Evolutionary conservation across 257 asterid genomes (phyloP), one percentile per base, ranked within the genome.

Genomic region (Jacaranda copaia): DNA sequence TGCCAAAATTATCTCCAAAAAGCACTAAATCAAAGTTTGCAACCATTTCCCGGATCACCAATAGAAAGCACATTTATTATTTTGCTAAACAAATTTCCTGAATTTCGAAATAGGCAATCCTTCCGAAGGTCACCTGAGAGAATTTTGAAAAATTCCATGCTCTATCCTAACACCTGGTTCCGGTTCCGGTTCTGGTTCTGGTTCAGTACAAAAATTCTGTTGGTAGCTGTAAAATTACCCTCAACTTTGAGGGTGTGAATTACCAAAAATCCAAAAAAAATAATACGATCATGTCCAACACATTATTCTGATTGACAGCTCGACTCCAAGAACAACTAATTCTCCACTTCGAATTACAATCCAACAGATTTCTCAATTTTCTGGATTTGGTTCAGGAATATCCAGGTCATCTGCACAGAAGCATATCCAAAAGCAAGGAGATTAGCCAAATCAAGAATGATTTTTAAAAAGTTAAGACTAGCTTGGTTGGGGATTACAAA

Each of bases 351-450:
- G 74, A 73, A 75, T 85, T 81, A 95, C 77, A 95, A 72, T 32
- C 99, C 99, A 4, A 82, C 8, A 6, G 83, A 25, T 79, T 85
- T 86, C 90, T 96, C 82, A 7, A 81, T 32, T 73, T 93, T 96
- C 87, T 89, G 89, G 83, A 96, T 89, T 83, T 93, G 98, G 89
- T 89, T 90, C 69, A 96, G 88, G 93, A 86, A 93, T 73, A 96
- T 96, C 97, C 98, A 93, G 46, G 99, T 96, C 97, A 93, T 89
- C 98, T 93, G 97, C 87, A 76, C 16, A 9, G 52, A 49, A 52
- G 63, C 64, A 38, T 53, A 11, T 25, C 16, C 70, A 13, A 70
- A 46, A n/a, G 38, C 9, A 72, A 55, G 20, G 32, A 51, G 20
- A 46, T 25, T 12, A 73, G 20, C 15, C 61, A 68, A 52, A 45